phyloP scores from a whole-genome alignment of 2,329 filamentous ascomycete genomes.

The Pseudogymnoascus sp. region DNA sequence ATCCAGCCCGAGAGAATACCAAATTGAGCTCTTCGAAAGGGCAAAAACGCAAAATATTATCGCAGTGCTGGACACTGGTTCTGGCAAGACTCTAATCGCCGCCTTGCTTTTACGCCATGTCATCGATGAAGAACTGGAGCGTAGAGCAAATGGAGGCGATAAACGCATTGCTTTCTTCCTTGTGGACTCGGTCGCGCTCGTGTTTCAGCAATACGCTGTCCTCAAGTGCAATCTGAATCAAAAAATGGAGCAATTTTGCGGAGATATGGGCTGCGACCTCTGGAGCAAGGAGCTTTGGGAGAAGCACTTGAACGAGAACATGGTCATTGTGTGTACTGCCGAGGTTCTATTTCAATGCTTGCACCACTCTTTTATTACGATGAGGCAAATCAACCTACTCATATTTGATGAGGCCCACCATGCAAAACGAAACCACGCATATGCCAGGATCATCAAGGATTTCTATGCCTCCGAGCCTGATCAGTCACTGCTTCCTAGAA shows the following conservation, averaged over 20 bases:
- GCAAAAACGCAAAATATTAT: slow-evolving; percentile 83
- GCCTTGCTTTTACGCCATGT: slow-evolving; percentile 71
- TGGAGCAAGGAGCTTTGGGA: slow-evolving; percentile 53
- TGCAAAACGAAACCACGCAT: slow-evolving; percentile 87
- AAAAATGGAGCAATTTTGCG: slow-evolving; percentile 64
- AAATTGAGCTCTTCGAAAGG: slow-evolving; percentile 80
- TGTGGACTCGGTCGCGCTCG: slow-evolving; percentile 79
- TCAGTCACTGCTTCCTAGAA: slow-evolving; percentile 51
- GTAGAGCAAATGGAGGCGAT: slow-evolving; percentile 49
- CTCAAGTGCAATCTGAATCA: slow-evolving; percentile 74
- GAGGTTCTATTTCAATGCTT: slow-evolving; percentile 76
- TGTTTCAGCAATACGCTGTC: slow-evolving; percentile 81
- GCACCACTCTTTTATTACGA: slow-evolving; percentile 67
- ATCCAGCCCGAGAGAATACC: slow-evolving; percentile 76
- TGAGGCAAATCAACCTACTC: slow-evolving; percentile 77
- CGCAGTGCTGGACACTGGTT: slow-evolving; percentile 89
- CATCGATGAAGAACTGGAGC: slow-evolving; percentile 68
- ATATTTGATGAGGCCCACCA: slow-evolving; percentile 97
- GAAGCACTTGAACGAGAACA: slow-evolving; percentile 52
- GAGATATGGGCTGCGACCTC: slow-evolving; percentile 54
- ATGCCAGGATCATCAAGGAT: slow-evolving; percentile 82
- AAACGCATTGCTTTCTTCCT: slow-evolving; percentile 76
- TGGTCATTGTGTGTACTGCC: slow-evolving; percentile 87
- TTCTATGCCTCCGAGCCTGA: slow-evolving; percentile 56
- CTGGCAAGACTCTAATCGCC: slow-evolving; percentile 94